These are phyloP conservation scores for Leishmania braziliensis DNA, from an alignment of 208 protist species.

Conservation along the genomic window DNA sequence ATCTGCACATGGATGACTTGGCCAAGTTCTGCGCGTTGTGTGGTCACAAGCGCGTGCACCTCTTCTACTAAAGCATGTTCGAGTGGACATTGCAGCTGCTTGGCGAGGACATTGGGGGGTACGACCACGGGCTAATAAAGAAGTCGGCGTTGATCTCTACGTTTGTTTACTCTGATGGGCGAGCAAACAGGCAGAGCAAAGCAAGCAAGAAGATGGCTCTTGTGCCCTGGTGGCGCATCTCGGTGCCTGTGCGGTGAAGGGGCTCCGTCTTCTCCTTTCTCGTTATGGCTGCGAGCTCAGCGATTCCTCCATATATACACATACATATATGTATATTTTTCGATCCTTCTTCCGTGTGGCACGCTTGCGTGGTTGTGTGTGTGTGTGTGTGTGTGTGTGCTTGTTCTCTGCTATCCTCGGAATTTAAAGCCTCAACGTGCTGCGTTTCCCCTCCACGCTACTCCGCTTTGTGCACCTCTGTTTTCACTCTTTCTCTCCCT, in stretches of 20 bases:
- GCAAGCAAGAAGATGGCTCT: neutral
- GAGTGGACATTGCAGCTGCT: neutral
- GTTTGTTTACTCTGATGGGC: neutral
- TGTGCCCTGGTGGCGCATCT: neutral
- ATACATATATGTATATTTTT: conserved; percentile 7
- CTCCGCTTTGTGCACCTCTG: neutral
- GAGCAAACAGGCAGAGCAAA: neutral
- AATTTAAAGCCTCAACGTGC: neutral
- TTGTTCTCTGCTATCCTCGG: neutral
- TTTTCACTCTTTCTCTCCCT: neutral
- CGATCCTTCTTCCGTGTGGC: neutral
- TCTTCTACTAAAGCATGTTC: conserved; percentile 17
- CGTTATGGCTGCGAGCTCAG: neutral
- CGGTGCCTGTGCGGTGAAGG: neutral
- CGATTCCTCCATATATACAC: neutral
- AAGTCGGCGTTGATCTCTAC: neutral
- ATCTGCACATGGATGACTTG: conserved; percentile 61
- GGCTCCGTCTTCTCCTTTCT: neutral
- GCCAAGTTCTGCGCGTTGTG: conserved; percentile 89
- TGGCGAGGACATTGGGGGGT: neutral
- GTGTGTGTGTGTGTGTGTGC: conserved; percentile 5
- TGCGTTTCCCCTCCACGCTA: neutral
- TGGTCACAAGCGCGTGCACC: conserved; percentile 58
- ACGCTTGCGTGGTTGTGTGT: neutral
- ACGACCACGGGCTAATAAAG: neutral